Evolutionary conservation across 192 early-diverging fungal species (phyloP), one percentile per base, ranked within the genome.

Genomic region (Coemansia sp.): DNA sequence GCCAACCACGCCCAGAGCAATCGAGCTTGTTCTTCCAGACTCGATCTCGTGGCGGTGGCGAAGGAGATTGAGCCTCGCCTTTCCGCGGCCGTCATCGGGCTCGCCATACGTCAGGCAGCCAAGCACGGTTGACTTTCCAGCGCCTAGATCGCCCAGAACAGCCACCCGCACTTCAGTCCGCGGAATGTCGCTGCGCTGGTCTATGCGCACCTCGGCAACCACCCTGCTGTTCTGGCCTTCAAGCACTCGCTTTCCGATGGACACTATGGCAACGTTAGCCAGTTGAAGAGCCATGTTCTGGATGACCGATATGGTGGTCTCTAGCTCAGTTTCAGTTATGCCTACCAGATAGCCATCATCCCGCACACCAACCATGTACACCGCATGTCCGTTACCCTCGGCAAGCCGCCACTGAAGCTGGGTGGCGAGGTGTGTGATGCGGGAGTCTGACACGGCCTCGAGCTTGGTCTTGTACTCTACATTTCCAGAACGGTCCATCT

Each of bases 1-100:
- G 1, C 95, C 94, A 68, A 98, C 85, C 57, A 94, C 90, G 62
- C 93, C 93, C 58, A 91, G 87, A 0, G 92, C 86, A 26, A 98
- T 91, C 19, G 92, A 94, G 19, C 91, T 93, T n/a, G 94, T 98
- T 13, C 92, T 77, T n/a, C 95, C 95, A 15, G 90, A 85, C 78
- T 93, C 94, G 26, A 98, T 84, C 69, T 98, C 95, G 71, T 98
- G 95, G 26, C 87, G 89, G 81, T 98, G 96, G 19, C 94, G 88
- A 56, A 96, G 86, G 40, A 95, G 75, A 77, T 91, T 94, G 16
- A 95, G 81, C 4, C 94, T 72, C 6, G 94, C 87, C 66, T 91
- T 90, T 44, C 96, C 96, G 37, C 87, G 80, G 15, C 94, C 94
- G 64, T 95, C 95, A 67, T 98, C 96, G 2, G 84, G 77, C 38